phyloP scores from a whole-genome alignment of 1,139 yeast genomes.

The Blastobotrys illinoisensis region DNA sequence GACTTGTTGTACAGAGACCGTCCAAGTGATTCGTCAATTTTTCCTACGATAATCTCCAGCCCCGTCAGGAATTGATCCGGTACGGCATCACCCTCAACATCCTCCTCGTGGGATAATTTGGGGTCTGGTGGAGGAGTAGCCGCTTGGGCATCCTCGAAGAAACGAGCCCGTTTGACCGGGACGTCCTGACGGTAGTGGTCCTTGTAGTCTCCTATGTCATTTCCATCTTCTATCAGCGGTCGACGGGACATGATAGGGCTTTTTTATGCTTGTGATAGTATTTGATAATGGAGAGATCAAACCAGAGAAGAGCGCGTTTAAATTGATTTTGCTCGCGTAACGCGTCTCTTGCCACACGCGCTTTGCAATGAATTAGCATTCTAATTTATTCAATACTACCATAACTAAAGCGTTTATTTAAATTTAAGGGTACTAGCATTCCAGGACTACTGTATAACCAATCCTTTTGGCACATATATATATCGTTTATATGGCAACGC shows the following conservation, averaged over 20 bases:
- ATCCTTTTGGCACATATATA: too few relatives aligned
- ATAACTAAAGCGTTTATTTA: too few relatives aligned
- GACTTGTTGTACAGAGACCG: conserved; percentile 13
- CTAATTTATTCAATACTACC: neutral
- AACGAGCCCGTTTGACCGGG: neutral
- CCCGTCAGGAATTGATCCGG: conserved; percentile 1
- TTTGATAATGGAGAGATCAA: too few relatives aligned
- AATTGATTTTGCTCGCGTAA: neutral
- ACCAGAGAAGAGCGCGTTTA: neutral
- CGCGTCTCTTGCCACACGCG: neutral
- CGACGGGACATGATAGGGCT: neutral
- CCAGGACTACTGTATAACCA: too few relatives aligned
- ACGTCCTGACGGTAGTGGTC: neutral
- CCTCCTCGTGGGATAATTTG: too few relatives aligned
- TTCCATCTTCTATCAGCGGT: neutral
- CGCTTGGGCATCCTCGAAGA: conserved; percentile 5
- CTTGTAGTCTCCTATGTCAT: conserved; percentile 1
- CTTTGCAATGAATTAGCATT: too few relatives aligned
- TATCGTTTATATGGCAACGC: too few relatives aligned
- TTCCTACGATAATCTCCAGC: neutral
- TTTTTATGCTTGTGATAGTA: too few relatives aligned
- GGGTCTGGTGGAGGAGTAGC: conserved; percentile 3
- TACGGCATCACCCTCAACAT: neutral
- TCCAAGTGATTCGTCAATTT: conserved; percentile 5
- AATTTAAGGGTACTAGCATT: too few relatives aligned